These are phyloP conservation scores for Ceratobasidium sp. DNA, from an alignment of 1,284 basidiomycete genomes.

Conservation along the genomic window DNA sequence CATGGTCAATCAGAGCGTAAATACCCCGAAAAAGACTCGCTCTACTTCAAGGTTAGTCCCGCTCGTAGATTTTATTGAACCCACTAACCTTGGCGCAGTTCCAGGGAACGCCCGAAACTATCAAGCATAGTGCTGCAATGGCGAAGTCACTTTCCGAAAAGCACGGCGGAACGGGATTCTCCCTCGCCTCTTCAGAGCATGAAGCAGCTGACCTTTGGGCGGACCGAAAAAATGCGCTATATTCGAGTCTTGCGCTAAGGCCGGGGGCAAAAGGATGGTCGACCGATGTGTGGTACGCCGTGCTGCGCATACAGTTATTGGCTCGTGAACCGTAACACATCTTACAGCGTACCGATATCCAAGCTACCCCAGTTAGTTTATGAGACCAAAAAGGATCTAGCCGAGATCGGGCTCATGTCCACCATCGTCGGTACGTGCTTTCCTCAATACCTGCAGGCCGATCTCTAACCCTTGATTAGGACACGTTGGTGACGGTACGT, in stretches of 20 bases:
- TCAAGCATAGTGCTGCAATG: constrained; percentile 67
- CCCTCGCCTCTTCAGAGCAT: constrained; percentile 67
- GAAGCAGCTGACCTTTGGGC: constrained; percentile 83
- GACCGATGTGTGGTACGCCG: constrained; percentile 82
- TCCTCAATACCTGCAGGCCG: neutral
- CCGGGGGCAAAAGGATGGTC: constrained; percentile 72
- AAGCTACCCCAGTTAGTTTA: constrained; percentile 76
- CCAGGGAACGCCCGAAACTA: constrained; percentile 69
- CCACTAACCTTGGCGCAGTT: constrained; percentile 56
- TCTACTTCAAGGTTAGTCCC: constrained; percentile 73
- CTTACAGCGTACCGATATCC: constrained; percentile 76
- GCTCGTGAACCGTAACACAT: constrained; percentile 18
- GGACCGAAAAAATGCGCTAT: constrained; percentile 84
- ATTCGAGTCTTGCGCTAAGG: constrained; percentile 69
- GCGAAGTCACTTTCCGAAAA: constrained; percentile 65
- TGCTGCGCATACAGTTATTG: constrained; percentile 11
- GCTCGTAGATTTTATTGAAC: neutral
- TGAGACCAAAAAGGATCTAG: constrained; percentile 77
- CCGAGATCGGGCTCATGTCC: constrained; percentile 62
- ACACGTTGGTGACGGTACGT: constrained; percentile 84
- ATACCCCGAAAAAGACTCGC: constrained; percentile 72
- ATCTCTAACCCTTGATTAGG: constrained; percentile 50
- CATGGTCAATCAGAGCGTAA: constrained; percentile 63
- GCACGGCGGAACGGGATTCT: constrained; percentile 73
- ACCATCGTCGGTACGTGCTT: constrained; percentile 56